These are phyloP conservation scores for Mollisia scopiformis DNA, from an alignment of 2,329 filamentous ascomycete species.

Conservation along the genomic window DNA sequence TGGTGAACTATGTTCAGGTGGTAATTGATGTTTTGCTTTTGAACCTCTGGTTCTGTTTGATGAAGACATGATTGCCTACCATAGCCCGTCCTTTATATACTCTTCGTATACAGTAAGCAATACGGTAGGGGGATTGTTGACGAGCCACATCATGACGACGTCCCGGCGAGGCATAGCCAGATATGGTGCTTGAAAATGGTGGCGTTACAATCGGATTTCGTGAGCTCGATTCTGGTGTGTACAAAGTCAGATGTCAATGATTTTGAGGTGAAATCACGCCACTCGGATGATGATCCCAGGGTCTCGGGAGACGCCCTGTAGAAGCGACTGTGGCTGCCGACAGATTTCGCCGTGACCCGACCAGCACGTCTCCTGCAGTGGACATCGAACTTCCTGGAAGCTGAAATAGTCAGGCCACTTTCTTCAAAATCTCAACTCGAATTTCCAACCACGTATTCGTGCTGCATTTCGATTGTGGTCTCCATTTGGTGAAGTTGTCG, in stretches of 20 bases:
- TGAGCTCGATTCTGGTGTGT: background rate
- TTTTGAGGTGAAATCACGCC: background rate
- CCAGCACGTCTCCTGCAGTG: no score
- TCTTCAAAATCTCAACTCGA: background rate
- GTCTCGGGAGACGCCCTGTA: background rate
- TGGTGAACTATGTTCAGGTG: constrained; percentile 3
- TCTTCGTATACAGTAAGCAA: background rate
- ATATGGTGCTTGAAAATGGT: background rate
- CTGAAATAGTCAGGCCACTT: background rate
- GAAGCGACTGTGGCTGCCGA: background rate
- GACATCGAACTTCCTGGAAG: background rate
- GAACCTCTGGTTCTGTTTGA: background rate
- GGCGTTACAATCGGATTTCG: background rate
- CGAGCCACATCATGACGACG: background rate
- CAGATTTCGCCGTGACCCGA: no score
- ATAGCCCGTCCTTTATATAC: background rate
- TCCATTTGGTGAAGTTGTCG: background rate
- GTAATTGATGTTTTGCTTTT: constrained; percentile 7
- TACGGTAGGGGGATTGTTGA: background rate
- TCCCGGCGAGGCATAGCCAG: background rate
- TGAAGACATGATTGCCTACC: background rate
- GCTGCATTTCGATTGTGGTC: background rate
- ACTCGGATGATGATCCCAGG: background rate
- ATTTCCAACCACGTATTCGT: background rate
- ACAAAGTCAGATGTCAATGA: background rate